phyloP scores from a whole-genome alignment of 768 basidiomycete genomes.

The Melanogaster broomeanus region DNA sequence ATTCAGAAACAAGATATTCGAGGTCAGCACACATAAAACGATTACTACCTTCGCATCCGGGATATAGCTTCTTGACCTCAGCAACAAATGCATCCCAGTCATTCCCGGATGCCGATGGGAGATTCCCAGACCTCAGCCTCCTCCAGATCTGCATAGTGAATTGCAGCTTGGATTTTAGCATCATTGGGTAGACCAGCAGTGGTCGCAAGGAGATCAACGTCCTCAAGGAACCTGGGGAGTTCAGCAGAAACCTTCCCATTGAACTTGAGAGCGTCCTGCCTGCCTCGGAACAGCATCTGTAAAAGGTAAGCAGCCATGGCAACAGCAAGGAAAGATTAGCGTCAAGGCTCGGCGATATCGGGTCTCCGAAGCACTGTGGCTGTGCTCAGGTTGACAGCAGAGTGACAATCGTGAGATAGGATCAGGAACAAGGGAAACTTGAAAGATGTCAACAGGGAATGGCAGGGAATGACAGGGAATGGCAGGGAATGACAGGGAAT shows the following conservation, averaged over 20 bases:
- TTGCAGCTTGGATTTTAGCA: too few relatives aligned
- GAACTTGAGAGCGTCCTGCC: neutral
- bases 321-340: too few relatives aligned
- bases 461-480: too few relatives aligned
- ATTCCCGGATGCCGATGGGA: neutral
- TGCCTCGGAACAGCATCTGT: neutral
- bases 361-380: too few relatives aligned
- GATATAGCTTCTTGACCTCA: neutral
- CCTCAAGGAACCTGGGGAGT: neutral
- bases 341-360: too few relatives aligned
- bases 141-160: too few relatives aligned
- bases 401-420: too few relatives aligned
- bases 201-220: neutral
- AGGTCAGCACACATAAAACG: neutral
- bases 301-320: neutral
- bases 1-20: neutral
- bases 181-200: neutral
- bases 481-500: too few relatives aligned
- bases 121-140: neutral
- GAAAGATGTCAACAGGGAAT: too few relatives aligned
- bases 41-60: neutral
- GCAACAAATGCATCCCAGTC: neutral
- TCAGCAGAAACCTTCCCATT: neutral
- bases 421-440: too few relatives aligned
- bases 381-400: too few relatives aligned